Percentiles rank a stretch among this genome's conserved stretches.
Conservation (phyloP, 140 eudicot species). For the Bidens hawaiensis region DNA sequence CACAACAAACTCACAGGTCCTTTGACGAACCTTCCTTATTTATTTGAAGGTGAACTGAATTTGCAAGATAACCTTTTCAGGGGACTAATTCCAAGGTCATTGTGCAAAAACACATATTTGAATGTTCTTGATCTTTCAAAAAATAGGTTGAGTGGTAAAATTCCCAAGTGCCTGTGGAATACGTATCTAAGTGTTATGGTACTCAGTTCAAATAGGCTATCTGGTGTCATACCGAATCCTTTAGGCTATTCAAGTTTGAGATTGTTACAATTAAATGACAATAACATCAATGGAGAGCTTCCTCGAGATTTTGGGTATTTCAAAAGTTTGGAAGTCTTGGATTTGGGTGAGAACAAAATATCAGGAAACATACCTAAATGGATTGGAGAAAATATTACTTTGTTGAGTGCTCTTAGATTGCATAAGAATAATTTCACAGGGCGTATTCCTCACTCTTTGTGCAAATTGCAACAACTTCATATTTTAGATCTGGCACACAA, state of each 20-base stretch:
- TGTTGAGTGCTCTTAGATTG: slow-evolving; percentile 13
- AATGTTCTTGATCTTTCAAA: slow-evolving; percentile 4
- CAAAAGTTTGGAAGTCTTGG: background rate
- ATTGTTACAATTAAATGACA: slow-evolving; percentile 17
- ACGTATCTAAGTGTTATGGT: background rate
- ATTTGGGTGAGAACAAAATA: slow-evolving; percentile 31
- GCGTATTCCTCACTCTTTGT: slow-evolving; percentile 17
- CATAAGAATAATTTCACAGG: slow-evolving; percentile 26
- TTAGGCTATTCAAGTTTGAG: background rate
- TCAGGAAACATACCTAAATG: slow-evolving; percentile 31
- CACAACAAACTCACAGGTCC: slow-evolving; percentile 3
- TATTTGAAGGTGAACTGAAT: background rate
- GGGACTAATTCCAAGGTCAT: slow-evolving; percentile 1
- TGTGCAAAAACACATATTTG: background rate
- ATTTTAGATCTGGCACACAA: slow-evolving; percentile 29
- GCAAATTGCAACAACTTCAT: slow-evolving; percentile 6
- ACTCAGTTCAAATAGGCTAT: slow-evolving; percentile 16
- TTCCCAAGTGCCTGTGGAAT: slow-evolving; percentile 8
- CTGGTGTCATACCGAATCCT: slow-evolving; percentile 21
- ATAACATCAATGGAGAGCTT: slow-evolving; percentile 19
- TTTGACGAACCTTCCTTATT: background rate
- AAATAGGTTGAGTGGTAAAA: slow-evolving; percentile 2
- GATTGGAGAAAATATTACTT: slow-evolving; percentile 9
- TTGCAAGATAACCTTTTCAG: slow-evolving; percentile 10
- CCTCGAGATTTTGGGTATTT: background rate